A percentile compares a stretch with the other conserved stretches of the same genome.
These are phyloP conservation scores for Magnolia changhungtana DNA, from an alignment of 164 flowering plant species.

Conservation along the genomic window DNA sequence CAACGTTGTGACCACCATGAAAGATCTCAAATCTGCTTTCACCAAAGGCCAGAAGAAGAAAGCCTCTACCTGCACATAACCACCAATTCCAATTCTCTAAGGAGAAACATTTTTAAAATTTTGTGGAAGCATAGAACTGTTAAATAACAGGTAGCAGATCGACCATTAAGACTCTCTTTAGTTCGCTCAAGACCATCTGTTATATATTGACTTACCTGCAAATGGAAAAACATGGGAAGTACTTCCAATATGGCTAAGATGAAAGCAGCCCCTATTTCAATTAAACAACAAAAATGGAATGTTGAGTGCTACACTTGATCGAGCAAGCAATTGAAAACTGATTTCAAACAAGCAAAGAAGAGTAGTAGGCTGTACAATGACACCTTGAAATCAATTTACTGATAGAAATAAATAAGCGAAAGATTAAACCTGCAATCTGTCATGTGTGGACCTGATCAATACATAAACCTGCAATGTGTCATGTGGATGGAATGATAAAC, in stretches of 20 bases:
- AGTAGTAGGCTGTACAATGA: conserved; percentile 66
- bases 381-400: conserved; percentile 8
- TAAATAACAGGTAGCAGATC: neutral
- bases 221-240: conserved; percentile 9
- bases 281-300: neutral
- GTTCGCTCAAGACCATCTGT: conserved; percentile 94
- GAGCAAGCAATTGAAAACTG: conserved; percentile 86
- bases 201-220: conserved; percentile 85
- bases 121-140: neutral
- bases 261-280: neutral
- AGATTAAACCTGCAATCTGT: no score
- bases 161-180: conserved; percentile 61
- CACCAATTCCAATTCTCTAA: conserved; percentile 13
- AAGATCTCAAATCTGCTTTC: conserved; percentile 98
- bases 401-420: neutral
- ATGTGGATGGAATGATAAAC: no score
- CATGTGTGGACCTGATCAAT: no score
- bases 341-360: conserved; percentile 75
- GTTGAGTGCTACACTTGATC: conserved; percentile 49
- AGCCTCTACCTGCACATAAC: conserved; percentile 72
- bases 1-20: conserved; percentile 99
- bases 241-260: neutral
- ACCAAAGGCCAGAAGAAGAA: conserved; percentile 99
- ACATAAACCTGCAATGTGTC: no score
- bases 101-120: neutral